Evolutionary conservation across 2,329 filamentous ascomycete species (phyloP), one percentile per base, ranked within the genome.

Genomic region (Sporothrix sp.): DNA sequence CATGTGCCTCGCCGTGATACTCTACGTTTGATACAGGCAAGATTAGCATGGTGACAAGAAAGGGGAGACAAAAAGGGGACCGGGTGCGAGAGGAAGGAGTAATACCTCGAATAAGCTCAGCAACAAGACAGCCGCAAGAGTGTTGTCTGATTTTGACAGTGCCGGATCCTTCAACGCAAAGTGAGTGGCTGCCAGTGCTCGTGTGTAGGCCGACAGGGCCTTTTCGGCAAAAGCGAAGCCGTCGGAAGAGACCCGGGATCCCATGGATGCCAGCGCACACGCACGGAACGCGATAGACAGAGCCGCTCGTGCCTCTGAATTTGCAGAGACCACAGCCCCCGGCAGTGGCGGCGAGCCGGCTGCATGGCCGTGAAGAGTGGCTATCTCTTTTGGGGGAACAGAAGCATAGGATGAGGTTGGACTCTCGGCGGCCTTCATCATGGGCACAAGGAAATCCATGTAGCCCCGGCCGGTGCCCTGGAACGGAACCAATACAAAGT

Each of bases 31-130:
- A n/a, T n/a, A 18, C 13, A 14, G 11, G 28, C 4, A 27, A 21
- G n/a, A 25, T 28, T 14, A 25, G 20, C 7, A 40, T 7, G 14
- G 8, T 1, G 10, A 32, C n/a, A 27, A 7, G 18, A 18, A 13
- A 37, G 10, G 7, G 7, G 27, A 14, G 23, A 18, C 14, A 21
- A 28, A 6, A 7, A 39, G 11, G 18, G 30, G 11, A n/a, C n/a
- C n/a, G n/a, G n/a, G n/a, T n/a, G n/a, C n/a, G n/a, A n/a, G n/a
- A n/a, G n/a, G n/a, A n/a, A n/a, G n/a, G n/a, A n/a, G n/a, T n/a
- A n/a, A n/a, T 55, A 72, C 70, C 66, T 83, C 80, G 54, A 79
- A 84, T 20, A 82, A 65, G 0, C 78, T 76, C 23, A 84, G 61
- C 52, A 83, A 64, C 28, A 84, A 63, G 14, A 83, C 77, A 1